Evolutionary conservation across 345 rosid genomes (phyloP), one percentile per base, ranked within the genome.

Genomic region (Camelina neglecta): DNA sequence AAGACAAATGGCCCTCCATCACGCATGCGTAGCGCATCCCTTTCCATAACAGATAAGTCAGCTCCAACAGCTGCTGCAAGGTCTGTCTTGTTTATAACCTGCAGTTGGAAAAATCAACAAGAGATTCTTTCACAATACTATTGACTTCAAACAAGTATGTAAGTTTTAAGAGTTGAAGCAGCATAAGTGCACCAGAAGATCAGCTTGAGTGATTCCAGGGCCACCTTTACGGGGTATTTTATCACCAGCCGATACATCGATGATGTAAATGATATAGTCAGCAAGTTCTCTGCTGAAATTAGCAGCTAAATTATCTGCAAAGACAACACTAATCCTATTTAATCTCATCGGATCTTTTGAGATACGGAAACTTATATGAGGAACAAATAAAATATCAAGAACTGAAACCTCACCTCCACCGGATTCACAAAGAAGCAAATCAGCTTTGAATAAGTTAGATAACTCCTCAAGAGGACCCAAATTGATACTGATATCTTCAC

Each of bases 381-480:
- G 13, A 45, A 16, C 1, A 18, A n/a, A 60, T 47, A 51, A 24
- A 50, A 39, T 26, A 26, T 26, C 29, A 26, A 26, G 59, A 42
- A 39, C 23, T 13, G 16, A 58, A 18, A 60, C 29, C 44, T 23
- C 8, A 86, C 97, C 99, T 87, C 98, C 99, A 33, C 99, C 98
- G 18, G 98, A 92, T 89, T 95, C 96, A 69, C 98, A 95, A 54
- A 95, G 97, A 74, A 95, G 91, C 63, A 95, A 53, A 80, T 92
- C 97, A 63, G 99, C 81, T 67, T 86, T 95, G 84, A 84, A 95
- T 72, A 92, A 74, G 81, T 87, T 89, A 11, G 96, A 88, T 21
- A 92, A 91, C 85, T 95, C 99, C 84, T 95, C 99, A 3, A 92
- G 97, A 62, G 97, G 99, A 67, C 99, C 99, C 44, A 95, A 85